Evolutionary conservation across 345 rosid genomes (phyloP).

Genomic region (Barbarea vulgaris): DNA sequence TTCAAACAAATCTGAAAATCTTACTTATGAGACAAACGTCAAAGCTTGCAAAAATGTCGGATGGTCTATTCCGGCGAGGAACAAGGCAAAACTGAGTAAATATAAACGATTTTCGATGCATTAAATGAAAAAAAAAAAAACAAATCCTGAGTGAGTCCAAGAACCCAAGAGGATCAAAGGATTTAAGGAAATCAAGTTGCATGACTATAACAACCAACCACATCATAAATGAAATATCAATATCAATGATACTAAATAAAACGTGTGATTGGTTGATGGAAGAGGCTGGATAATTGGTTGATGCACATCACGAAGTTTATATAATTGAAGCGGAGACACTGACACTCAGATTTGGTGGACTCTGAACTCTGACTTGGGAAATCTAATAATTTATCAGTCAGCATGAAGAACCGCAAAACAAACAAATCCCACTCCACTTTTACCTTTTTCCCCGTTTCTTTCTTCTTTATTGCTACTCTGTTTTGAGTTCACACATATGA

Average conservation of each 20-base stretch:
- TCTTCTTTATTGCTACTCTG: neutral
- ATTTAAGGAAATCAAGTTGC: neutral
- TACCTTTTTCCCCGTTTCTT: neutral
- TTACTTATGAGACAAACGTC: neutral
- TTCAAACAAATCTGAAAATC: neutral
- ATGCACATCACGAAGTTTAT: neutral
- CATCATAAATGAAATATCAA: neutral
- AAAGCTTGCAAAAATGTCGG: neutral
- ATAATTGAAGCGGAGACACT: slow-evolving; percentile 17
- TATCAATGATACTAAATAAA: neutral
- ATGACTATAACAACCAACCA: neutral
- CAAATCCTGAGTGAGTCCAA: neutral
- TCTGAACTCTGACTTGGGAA: slow-evolving; percentile 7
- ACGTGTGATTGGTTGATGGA: slow-evolving; percentile 2
- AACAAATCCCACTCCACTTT: slow-evolving; percentile 11
- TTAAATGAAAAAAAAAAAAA: neutral
- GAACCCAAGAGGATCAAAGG: neutral
- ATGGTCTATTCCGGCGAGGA: neutral
- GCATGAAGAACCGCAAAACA: slow-evolving; percentile 16
- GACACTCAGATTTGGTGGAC: slow-evolving; percentile 23
- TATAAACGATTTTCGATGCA: neutral
- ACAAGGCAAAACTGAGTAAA: neutral
- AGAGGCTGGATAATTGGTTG: slow-evolving; percentile 21
- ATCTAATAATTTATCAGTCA: slow-evolving; percentile 4
- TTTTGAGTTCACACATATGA: neutral